phyloP scores from a whole-genome alignment of 192 early-diverging fungal species.

The Linderina pennispora region DNA sequence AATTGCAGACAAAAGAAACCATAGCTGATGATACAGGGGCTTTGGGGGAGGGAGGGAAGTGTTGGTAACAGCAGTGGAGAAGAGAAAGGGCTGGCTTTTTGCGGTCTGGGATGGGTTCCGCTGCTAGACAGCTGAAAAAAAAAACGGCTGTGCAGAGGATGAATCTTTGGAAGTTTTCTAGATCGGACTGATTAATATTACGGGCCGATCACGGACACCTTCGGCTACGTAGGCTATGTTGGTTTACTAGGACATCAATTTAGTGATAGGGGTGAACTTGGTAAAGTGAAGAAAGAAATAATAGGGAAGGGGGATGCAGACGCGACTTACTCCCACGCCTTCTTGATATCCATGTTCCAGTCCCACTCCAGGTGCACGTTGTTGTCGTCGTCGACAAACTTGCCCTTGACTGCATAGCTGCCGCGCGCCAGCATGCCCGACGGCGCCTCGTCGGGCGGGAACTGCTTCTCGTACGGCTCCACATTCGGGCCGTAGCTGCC shows the following conservation, averaged over 20 bases:
- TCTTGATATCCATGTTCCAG: constrained; percentile 87
- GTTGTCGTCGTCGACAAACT: constrained; percentile 92
- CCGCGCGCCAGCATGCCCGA: constrained; percentile 89
- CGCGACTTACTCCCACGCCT: constrained; percentile 63
- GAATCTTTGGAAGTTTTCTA: too few species aligned
- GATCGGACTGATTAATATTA: too few species aligned
- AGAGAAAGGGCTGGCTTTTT: too few species aligned
- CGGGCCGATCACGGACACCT: too few species aligned
- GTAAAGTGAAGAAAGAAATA: constrained; percentile 1
- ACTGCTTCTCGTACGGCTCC: constrained; percentile 75
- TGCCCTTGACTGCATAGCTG: constrained; percentile 83
- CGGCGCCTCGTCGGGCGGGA: constrained; percentile 82
- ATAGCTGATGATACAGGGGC: constrained; percentile 20
- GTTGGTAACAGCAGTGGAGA: too few species aligned
- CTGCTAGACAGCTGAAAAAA: too few species aligned
- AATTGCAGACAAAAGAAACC: constrained; percentile 67
- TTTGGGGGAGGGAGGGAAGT: too few species aligned
- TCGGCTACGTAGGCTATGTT: too few species aligned
- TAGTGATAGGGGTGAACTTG: too few species aligned
- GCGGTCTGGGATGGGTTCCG: too few species aligned
- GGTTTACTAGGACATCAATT: too few species aligned
- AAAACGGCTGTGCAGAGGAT: too few species aligned
- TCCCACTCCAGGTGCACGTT: constrained; percentile 73
- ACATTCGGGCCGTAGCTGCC: constrained; percentile 87
- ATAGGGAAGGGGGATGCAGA: background rate